These are phyloP conservation scores for Citrus mangshanensis DNA, from an alignment of 345 rosid species.

Conservation along the genomic window DNA sequence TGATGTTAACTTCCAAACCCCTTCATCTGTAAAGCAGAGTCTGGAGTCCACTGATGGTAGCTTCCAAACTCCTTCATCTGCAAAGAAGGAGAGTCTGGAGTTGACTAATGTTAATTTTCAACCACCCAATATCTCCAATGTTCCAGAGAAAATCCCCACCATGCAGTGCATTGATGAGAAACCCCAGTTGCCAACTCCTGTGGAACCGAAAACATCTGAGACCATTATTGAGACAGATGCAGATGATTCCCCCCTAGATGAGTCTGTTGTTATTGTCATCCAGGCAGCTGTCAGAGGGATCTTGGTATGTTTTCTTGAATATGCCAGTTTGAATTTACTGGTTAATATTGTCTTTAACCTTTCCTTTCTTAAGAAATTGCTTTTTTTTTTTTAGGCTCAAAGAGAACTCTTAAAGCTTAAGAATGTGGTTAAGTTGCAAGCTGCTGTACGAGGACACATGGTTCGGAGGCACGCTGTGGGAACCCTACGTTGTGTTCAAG, in stretches of 20 bases:
- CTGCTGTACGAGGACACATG: conserved; percentile 88
- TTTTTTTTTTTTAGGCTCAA: conserved; percentile 47
- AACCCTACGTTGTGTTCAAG: conserved; percentile 81
- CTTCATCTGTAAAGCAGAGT: conserved; percentile 37
- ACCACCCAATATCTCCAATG: conserved; percentile 6
- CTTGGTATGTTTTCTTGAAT: conserved; percentile 38
- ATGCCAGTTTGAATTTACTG: neutral
- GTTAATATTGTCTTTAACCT: neutral
- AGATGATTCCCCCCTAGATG: conserved; percentile 31
- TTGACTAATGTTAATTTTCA: conserved; percentile 27
- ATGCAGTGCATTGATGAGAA: conserved; percentile 41
- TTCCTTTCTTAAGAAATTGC: neutral
- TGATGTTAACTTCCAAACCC: conserved; percentile 28
- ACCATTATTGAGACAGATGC: conserved; percentile 14
- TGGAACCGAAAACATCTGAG: conserved; percentile 29
- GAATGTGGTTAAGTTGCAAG: conserved; percentile 82
- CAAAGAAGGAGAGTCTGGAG: conserved; percentile 38
- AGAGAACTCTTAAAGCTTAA: conserved; percentile 61
- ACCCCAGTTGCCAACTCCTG: conserved; percentile 27
- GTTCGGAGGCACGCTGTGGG: conserved; percentile 89
- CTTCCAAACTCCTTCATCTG: conserved; percentile 33
- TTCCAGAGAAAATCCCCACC: conserved; percentile 33
- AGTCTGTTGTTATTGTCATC: conserved; percentile 43
- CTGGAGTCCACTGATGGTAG: conserved; percentile 32
- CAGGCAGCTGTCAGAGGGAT: conserved; percentile 59